These are phyloP conservation scores for Parietichytrium sp. DNA, from an alignment of 108 stramenopile species.

Conservation along the genomic window DNA sequence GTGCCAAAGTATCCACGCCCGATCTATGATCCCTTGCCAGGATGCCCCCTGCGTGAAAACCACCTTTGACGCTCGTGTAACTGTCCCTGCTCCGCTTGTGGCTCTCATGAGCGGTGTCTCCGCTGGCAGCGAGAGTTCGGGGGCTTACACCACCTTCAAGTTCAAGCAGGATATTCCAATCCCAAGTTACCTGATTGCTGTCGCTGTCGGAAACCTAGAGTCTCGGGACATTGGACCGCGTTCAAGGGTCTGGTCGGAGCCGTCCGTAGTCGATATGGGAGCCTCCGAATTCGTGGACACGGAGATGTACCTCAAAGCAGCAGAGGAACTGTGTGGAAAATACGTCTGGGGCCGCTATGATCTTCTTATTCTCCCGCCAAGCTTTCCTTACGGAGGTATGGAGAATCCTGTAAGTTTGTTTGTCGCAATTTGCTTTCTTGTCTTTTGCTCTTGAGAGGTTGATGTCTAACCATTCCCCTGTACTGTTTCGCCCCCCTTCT, in stretches of 20 bases:
- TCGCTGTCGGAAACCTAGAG: slow-evolving; percentile 83
- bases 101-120: slow-evolving; percentile 83
- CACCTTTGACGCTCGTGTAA: slow-evolving; percentile 79
- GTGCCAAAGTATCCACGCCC: slow-evolving; percentile 87
- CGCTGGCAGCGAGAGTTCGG: background rate
- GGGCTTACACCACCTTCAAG: slow-evolving; percentile 46
- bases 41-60: slow-evolving; percentile 55
- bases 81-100: slow-evolving; percentile 64
- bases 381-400: slow-evolving; percentile 97
- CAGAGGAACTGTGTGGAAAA: slow-evolving; percentile 69
- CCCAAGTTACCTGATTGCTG: slow-evolving; percentile 85
- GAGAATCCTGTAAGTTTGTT: too few species aligned
- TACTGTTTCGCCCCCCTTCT: slow-evolving; percentile 60
- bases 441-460: too few species aligned
- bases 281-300: slow-evolving; percentile 90
- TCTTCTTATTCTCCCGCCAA: slow-evolving; percentile 87
- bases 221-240: slow-evolving; percentile 72
- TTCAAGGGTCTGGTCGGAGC: slow-evolving; percentile 87
- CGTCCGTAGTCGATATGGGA: slow-evolving; percentile 79
- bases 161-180: slow-evolving; percentile 87
- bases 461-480: background rate
- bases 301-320: slow-evolving; percentile 80
- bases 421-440: background rate
- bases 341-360: slow-evolving; percentile 94
- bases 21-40: slow-evolving; percentile 88